Evolutionary conservation across 139 green algal genomes (phyloP), one percentile per base, ranked within the genome.

Genomic region (Chlorella sp.): DNA sequence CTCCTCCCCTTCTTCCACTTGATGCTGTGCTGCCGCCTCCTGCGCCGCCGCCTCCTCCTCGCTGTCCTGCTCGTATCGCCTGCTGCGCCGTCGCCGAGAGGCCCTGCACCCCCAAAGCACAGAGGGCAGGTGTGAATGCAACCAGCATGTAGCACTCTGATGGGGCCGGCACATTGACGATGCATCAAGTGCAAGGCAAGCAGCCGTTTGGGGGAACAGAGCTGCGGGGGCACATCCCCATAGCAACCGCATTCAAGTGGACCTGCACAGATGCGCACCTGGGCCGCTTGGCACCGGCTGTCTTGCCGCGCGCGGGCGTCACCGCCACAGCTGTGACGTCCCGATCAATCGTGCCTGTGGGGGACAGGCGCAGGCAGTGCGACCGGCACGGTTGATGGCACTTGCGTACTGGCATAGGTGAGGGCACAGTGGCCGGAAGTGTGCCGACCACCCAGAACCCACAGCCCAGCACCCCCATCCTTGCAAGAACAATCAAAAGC

Each of bases 221-320:
- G n/a, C n/a, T n/a, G n/a, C n/a, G n/a, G n/a, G n/a, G n/a, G n/a
- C n/a, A n/a, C n/a, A n/a, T n/a, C n/a, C n/a, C n/a, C n/a, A n/a
- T 17, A 5, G 64, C 32, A 40, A 41, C 30, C 30, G 17, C n/a
- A 38, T 7, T 38, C 5, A 9, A 41, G 34, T 0, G 11, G 11
- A 75, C 11, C 65, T 44, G 34, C 1, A 8, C 70, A 60, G 17
- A 16, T 16, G 14, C 64, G 5, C 60, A 76, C 79, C 79, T 76
- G 43, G 64, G n/a, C 64, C 79, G 79, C n/a, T 84, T 84, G 64
- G 64, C 24, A 43, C 62, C 79, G 43, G 56, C 32, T 1, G 46
- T 44, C 34, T 44, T 44, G 51, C 34, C 78, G 26, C 78, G 79
- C 5, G 44, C 41, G 17, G 79, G 43, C 32, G 79, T 76, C 16